Base-by-base conservation (phyloP, 306 rosid genomes). In the Quercus mongolica region DNA sequence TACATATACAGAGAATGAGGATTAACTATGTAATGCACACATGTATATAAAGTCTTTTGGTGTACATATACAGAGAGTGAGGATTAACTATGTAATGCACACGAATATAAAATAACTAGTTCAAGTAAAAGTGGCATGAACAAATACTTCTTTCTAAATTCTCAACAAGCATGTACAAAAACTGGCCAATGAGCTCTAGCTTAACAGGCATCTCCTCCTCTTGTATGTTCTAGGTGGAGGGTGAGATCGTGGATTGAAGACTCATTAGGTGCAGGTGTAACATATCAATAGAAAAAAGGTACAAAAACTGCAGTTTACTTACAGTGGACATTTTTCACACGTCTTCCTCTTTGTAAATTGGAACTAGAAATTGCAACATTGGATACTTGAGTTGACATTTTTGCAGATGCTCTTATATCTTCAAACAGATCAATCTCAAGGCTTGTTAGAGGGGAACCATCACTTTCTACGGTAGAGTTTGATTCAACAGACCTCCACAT, bases 381-480 rank as follows among this genome's bases (percentile, higher is more conserved):
- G 0, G 83, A 78, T 55, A 33, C 15, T 77, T 65, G 62, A 52
- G 76, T 77, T 54, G 44, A 63, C 59, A 71, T 78, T 38, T 74
- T 75, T 35, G n/a, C 44, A 8, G 75, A 82, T 56, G 75, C 73
- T 75, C 76, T 83, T 10, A 26, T 75, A 41, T 86, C 87, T 75
- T 83, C 89, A 55, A 90, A 90, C 61, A 85, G 85, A 67, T 86
- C 92, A 64, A 85, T 74, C 80, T 89, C 94, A 59, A 85, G 86
- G 79, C 88, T 83, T 19, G 88, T 71, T 77, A 90, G 79, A 20
- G 92, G 78, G 79, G 87, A 85, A 20, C 74, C 75, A 30, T 84
- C 86, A 17, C 83, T 85, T 10, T 81, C 79, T 67, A 69, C 25
- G 8, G 86, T 74, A 15, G 44, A 49, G 20, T 52, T 79, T 17